Conservation (phyloP, 176 grass and related monocot species). For the Oryza meyeriana region DNA sequence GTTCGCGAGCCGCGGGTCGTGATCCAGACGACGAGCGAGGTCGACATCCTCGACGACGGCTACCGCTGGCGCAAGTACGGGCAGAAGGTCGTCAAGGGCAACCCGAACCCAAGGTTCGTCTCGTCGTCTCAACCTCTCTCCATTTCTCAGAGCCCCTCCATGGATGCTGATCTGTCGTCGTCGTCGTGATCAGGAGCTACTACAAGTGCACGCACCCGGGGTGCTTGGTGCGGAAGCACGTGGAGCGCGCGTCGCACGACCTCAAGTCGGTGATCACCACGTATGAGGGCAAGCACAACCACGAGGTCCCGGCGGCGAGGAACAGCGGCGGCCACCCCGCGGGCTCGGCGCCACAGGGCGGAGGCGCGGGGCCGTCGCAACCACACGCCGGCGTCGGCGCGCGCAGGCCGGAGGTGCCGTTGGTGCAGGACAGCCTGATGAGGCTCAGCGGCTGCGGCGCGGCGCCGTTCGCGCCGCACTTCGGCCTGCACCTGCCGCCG, state of each 20-base stretch:
- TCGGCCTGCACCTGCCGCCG: conserved; percentile 27
- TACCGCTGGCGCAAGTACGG: conserved; percentile 88
- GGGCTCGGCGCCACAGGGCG: neutral
- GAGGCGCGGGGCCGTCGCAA: neutral
- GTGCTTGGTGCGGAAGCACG: conserved; percentile 64
- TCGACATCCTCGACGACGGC: conserved; percentile 71
- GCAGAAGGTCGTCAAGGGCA: conserved; percentile 79
- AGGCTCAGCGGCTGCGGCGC: conserved; percentile 29
- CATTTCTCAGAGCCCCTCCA: neutral
- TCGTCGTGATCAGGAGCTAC: conserved; percentile 53
- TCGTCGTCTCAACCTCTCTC: neutral
- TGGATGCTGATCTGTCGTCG: neutral
- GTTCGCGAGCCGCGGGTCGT: conserved; percentile 64
- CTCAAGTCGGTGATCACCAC: conserved; percentile 71
- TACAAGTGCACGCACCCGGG: conserved; percentile 72
- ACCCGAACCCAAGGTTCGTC: conserved; percentile 63
- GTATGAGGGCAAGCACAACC: conserved; percentile 82
- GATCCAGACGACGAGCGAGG: conserved; percentile 69
- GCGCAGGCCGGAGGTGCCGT: conserved; percentile 31
- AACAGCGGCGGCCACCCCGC: conserved; percentile 50
- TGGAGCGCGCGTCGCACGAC: conserved; percentile 74
- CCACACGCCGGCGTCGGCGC: neutral
- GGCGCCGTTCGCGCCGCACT: neutral
- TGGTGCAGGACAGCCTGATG: conserved; percentile 38
- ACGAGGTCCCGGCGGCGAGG: conserved; percentile 53